Percentiles rank a stretch among this genome's conserved stretches.
Evolutionary conservation across 805 yeast genomes (phyloP).

Genomic region (Henningerozyma blattae): DNA sequence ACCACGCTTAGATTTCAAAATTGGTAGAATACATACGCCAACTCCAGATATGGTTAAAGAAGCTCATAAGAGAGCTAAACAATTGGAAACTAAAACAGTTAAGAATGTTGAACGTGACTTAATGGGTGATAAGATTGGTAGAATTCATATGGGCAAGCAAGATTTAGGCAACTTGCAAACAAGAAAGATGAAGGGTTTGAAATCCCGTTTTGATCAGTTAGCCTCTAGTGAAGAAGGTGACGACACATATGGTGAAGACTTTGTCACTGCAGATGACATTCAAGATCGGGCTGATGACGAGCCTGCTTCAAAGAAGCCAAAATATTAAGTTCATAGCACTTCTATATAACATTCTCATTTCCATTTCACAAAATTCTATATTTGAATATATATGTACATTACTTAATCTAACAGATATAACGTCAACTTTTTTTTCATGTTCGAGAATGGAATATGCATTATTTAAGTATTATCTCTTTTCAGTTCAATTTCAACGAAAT

Average conservation of each 20-base stretch:
- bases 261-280: constrained; percentile 24
- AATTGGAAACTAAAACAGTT: constrained; percentile 66
- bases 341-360: too few species aligned
- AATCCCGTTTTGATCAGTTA: constrained; percentile 70
- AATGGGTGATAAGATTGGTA: constrained; percentile 95
- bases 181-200: constrained; percentile 96
- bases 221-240: constrained; percentile 41
- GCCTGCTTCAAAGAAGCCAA: constrained; percentile 22
- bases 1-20: constrained; percentile 84
- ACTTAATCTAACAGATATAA: too few species aligned
- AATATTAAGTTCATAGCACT: constrained; percentile 8
- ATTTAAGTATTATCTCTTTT: too few species aligned
- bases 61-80: constrained; percentile 71
- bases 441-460: too few species aligned
- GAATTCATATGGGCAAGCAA: constrained; percentile 92
- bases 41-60: constrained; percentile 84
- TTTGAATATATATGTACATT: too few species aligned
- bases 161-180: constrained; percentile 86
- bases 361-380: too few species aligned
- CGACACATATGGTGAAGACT: constrained; percentile 22
- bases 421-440: too few species aligned
- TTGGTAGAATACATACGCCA: constrained; percentile 78
- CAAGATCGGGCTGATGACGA: constrained; percentile 16
- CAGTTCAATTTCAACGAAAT: too few species aligned
- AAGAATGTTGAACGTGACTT: constrained; percentile 81